Evolutionary conservation across 2,329 filamentous ascomycete species (phyloP), one percentile per base, ranked within the genome.

Genomic region (Raffaelea ambrosiae): DNA sequence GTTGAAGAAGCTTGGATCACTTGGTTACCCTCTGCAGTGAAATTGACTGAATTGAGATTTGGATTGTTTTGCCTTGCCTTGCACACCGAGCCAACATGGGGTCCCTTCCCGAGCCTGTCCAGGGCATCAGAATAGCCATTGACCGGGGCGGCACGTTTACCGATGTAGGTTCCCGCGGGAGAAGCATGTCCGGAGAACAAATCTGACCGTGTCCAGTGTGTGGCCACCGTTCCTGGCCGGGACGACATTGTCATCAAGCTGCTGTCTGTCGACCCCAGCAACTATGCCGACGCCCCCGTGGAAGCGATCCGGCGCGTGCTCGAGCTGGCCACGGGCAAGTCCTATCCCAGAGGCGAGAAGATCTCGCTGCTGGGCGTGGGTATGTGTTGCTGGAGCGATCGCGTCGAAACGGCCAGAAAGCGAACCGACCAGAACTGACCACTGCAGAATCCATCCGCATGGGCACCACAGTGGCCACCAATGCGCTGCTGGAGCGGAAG

Each of bases 401-500:
- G n/a, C n/a, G n/a, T n/a, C n/a, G n/a, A n/a, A n/a, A n/a, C n/a
- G n/a, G n/a, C n/a, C n/a, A n/a, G n/a, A n/a, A n/a, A n/a, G n/a
- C n/a, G n/a, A n/a, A n/a, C n/a, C n/a, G n/a, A n/a, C n/a, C n/a
- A n/a, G n/a, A n/a, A n/a, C n/a, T n/a, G n/a, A n/a, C n/a, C n/a
- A n/a, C n/a, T n/a, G n/a, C n/a, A 38, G 35, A 38, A 38, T 38
- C 35, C 8, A 38, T 38, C 61, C 84, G 90, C 41, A 96, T 95
- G 89, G 90, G 90, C 36, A 96, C 90, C 1, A 96, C 90, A 0
- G 89, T 96, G 9, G 90, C 90, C 10, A 96, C 90, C 0, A 96
- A 96, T 63, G 90, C 90, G 0, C 67, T 96, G 48, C 73, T 96
- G 1, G 90, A 96, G 65, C 74, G 90, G 49, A 95, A 95, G 65